Percentiles rank a stretch among this genome's conserved stretches.
Evolutionary conservation across 2,329 filamentous ascomycete genomes (phyloP).

Genomic region (Penicillium glabrum): DNA sequence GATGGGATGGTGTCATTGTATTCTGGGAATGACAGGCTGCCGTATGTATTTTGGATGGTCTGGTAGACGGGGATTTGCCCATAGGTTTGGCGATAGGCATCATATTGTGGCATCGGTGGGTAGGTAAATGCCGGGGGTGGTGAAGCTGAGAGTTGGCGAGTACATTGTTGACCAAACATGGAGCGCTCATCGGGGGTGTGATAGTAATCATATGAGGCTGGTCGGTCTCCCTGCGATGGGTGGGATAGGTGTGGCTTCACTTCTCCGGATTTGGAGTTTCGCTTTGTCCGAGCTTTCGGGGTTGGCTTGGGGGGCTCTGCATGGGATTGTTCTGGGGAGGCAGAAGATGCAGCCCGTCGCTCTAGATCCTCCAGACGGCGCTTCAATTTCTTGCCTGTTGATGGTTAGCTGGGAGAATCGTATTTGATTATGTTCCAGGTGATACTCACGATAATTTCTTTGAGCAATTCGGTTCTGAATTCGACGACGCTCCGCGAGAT

Average conservation of each 20-base stretch:
- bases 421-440: neutral
- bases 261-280: conserved; percentile 29
- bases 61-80: conserved; percentile 37
- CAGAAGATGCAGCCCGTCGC: conserved; percentile 60
- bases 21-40: conserved; percentile 34
- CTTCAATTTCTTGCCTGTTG: conserved; percentile 65
- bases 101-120: conserved; percentile 47
- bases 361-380: conserved; percentile 65
- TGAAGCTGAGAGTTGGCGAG: conserved; percentile 59
- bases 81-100: conserved; percentile 42
- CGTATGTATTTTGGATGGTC: conserved; percentile 31
- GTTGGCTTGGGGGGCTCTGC: conserved; percentile 46
- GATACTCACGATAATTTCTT: conserved; percentile 85
- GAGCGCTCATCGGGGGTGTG: conserved; percentile 48
- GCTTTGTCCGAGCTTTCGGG: conserved; percentile 27
- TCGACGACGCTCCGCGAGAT: conserved; percentile 86
- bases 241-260: conserved; percentile 21
- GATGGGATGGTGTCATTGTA: conserved; percentile 44
- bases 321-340: conserved; percentile 60
- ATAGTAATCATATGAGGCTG: conserved; percentile 36
- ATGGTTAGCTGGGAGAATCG: neutral
- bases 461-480: conserved; percentile 98
- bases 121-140: conserved; percentile 58
- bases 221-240: conserved; percentile 28
- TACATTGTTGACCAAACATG: conserved; percentile 60